Percentiles rank a stretch among this genome's conserved stretches.
Conservation (phyloP, 352 stramenopile species). For the Pythium pyrilobum region DNA sequence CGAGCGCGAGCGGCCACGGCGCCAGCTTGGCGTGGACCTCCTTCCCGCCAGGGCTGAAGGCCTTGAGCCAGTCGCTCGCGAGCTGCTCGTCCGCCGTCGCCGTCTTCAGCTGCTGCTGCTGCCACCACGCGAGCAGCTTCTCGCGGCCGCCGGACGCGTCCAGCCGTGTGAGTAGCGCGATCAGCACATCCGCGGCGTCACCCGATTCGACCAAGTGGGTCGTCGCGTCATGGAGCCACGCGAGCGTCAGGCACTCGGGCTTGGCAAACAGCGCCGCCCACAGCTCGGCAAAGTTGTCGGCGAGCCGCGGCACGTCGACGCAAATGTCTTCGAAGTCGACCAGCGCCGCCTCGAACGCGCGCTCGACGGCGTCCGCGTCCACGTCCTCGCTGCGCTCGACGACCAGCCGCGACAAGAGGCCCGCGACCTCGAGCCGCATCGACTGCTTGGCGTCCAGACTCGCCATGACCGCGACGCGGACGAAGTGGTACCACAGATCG, state of each 20-base stretch:
- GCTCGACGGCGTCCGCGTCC: slow-evolving; percentile 40
- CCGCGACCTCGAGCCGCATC: slow-evolving; percentile 38
- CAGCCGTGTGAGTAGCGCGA: slow-evolving; percentile 34
- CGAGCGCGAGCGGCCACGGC: slow-evolving; percentile 8
- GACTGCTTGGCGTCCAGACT: slow-evolving; percentile 48
- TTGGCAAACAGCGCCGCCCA: slow-evolving; percentile 59
- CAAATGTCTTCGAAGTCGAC: slow-evolving; percentile 69
- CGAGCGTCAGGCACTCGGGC: slow-evolving; percentile 29
- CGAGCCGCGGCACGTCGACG: slow-evolving; percentile 69
- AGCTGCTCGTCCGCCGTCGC: not conserved
- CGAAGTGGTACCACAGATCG: slow-evolving; percentile 63
- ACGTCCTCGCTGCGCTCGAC: slow-evolving; percentile 29
- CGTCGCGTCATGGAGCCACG: slow-evolving; percentile 44
- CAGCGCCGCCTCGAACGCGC: slow-evolving; percentile 47
- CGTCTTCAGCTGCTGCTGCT: slow-evolving; percentile 18
- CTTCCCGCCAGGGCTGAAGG: slow-evolving; percentile 7
- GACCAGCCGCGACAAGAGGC: slow-evolving; percentile 40
- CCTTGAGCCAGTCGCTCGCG: slow-evolving; percentile 5
- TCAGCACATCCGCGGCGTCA: slow-evolving; percentile 43
- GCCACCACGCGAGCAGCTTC: slow-evolving; percentile 52
- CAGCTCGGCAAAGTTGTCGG: slow-evolving; percentile 49
- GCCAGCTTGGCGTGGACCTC: slow-evolving; percentile 8
- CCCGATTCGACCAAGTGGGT: slow-evolving; percentile 37
- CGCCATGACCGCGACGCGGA: slow-evolving; percentile 37
- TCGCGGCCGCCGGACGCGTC: slow-evolving; percentile 26